Evolutionary conservation across 2,329 filamentous ascomycete genomes (phyloP), one percentile per base, ranked within the genome.

Genomic region (Dactylella cylindrospora): DNA sequence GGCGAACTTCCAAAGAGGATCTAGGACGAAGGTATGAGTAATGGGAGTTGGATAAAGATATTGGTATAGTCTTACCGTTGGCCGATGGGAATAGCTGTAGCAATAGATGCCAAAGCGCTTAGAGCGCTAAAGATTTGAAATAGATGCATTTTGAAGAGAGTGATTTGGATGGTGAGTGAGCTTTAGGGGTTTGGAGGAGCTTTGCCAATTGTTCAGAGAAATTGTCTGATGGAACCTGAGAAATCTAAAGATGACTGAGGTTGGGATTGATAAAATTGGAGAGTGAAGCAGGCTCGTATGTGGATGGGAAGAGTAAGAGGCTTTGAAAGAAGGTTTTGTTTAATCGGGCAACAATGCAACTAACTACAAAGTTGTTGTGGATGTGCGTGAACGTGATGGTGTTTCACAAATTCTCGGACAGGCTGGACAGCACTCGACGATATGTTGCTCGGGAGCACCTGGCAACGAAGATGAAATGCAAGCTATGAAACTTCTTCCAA

Each of bases 131-230:
- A 32, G 19, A 62, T 23, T 8, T 40, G 35, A 28, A 47, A 41
- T 19, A 62, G 13, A 36, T 54, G 43, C 57, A 62, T 61, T 61
- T 22, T 3, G 19, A 19, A 55, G 51, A 25, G 51, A 62, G 43
- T 44, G 43, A 62, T 19, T 23, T 17, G 26, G 26, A 25, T n/a
- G n/a, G n/a, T 31, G 25, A 23, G 8, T 29, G 9, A 13, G 12
- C 8, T 22, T 28, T 20, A 20, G 23, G 7, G 5, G n/a, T 3
- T 19, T 13, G 17, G 23, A 40, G 23, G 31, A 19, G 32, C 10
- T 40, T 29, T 33, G 20, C 39, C 31, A 29, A n/a, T 29, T 23
- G 23, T 10, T 13, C 26, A 23, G 25, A 36, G 20, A 23, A 23
- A 6, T 33, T 33, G 29, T 35, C 38, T 40, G 36, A 23, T 23